Conservation (phyloP, 2,329 filamentous ascomycete species). For the Talaromyces sp. region DNA sequence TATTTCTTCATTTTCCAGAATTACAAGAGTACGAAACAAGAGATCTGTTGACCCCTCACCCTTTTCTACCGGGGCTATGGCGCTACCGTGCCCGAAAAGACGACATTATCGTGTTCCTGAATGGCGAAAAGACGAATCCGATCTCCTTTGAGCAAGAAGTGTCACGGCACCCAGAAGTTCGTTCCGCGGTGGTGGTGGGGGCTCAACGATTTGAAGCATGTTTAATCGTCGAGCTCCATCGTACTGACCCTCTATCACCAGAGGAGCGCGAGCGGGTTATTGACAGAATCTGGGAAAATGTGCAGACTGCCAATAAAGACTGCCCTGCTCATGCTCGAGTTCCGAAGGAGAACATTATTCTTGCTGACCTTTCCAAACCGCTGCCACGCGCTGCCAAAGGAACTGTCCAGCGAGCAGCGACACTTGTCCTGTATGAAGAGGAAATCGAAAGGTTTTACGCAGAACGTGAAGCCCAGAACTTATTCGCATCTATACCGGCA, state of each 20-base stretch:
- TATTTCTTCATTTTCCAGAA: conserved; percentile 14
- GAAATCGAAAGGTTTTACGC: conserved; percentile 12
- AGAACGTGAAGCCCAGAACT: background rate
- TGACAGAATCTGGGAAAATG: conserved; percentile 5
- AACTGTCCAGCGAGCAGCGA: conserved; percentile 12
- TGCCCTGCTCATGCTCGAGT: conserved; percentile 12
- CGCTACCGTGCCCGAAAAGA: conserved; percentile 16
- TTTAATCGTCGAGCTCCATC: conserved; percentile 10
- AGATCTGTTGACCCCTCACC: conserved; percentile 17
- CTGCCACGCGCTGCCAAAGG: conserved; percentile 11
- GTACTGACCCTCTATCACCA: background rate
- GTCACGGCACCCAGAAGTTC: conserved; percentile 6
- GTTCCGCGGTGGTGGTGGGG: conserved; percentile 9
- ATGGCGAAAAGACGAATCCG: conserved; percentile 17
- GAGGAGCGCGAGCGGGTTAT: background rate
- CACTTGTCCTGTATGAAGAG: conserved; percentile 4
- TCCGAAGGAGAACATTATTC: conserved; percentile 3
- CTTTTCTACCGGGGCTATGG: conserved; percentile 15
- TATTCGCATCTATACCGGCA: background rate
- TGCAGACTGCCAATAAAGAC: conserved; percentile 10
- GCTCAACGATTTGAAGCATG: conserved; percentile 15
- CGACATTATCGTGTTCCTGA: conserved; percentile 18
- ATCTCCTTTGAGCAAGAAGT: conserved; percentile 16
- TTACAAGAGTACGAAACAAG: conserved; percentile 11
- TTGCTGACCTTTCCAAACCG: conserved; percentile 7